Evolutionary conservation across 2,329 filamentous ascomycete genomes (phyloP).

Genomic region (Botrytis aclada): DNA sequence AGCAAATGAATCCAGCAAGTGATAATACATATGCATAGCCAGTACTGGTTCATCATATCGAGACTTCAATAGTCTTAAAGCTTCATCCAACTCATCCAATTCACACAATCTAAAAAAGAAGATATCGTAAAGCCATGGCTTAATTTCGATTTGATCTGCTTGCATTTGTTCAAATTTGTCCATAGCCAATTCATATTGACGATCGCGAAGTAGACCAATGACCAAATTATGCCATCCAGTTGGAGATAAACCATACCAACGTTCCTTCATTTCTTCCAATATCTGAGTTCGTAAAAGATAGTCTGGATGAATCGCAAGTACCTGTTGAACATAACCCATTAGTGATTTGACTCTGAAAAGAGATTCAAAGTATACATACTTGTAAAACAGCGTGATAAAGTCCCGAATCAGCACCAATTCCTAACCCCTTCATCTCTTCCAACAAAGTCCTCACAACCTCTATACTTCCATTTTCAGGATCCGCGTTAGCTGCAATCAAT

Average conservation of each 20-base stretch:
- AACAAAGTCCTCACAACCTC: slow-evolving; percentile 61
- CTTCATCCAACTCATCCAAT: slow-evolving; percentile 72
- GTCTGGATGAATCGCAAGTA: slow-evolving; percentile 79
- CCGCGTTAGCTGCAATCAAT: slow-evolving; percentile 68
- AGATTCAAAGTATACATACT: slow-evolving; percentile 42
- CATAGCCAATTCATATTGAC: slow-evolving; percentile 78
- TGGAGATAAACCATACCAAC: slow-evolving; percentile 64
- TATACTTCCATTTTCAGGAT: slow-evolving; percentile 62
- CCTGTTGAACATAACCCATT: slow-evolving; percentile 42
- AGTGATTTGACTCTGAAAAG: slow-evolving; percentile 2
- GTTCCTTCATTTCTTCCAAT: slow-evolving; percentile 68
- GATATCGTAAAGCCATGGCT: slow-evolving; percentile 75
- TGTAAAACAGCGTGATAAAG: slow-evolving; percentile 71
- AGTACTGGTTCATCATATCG: slow-evolving; percentile 42
- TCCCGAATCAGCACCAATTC: slow-evolving; percentile 60
- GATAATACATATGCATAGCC: slow-evolving; percentile 54
- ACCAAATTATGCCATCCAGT: slow-evolving; percentile 65
- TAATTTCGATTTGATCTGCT: slow-evolving; percentile 51
- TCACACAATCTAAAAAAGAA: slow-evolving; percentile 72
- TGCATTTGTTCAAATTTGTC: slow-evolving; percentile 66
- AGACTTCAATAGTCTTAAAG: slow-evolving; percentile 63
- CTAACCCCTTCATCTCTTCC: slow-evolving; percentile 64
- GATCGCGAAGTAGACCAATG: slow-evolving; percentile 73
- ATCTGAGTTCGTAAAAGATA: slow-evolving; percentile 71
- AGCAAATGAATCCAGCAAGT: slow-evolving; percentile 74